Evolutionary conservation across 1,284 basidiomycete genomes (phyloP).

Genomic region (Ganoderma sp.): DNA sequence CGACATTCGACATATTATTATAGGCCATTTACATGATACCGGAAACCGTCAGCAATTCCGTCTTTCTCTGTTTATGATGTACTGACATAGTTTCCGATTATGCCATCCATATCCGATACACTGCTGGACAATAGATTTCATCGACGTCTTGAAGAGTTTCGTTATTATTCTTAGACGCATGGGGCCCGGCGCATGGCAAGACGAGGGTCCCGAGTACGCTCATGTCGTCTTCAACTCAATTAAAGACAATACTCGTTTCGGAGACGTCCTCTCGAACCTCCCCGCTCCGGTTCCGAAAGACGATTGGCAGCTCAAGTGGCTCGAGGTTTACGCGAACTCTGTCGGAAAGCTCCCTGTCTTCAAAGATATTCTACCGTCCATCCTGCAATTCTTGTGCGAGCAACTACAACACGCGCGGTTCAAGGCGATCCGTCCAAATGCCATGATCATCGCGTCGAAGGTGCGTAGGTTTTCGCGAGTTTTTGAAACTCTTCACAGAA

Average conservation of each 20-base stretch:
- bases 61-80: conserved; percentile 22
- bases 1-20: conserved; percentile 58
- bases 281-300: conserved; percentile 27
- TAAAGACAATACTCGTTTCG: conserved; percentile 75
- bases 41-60: conserved; percentile 61
- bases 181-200: conserved; percentile 64
- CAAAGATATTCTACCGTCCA: conserved; percentile 70
- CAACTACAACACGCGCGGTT: conserved; percentile 81
- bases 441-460: conserved; percentile 63
- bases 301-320: conserved; percentile 39
- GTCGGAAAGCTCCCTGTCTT: conserved; percentile 59
- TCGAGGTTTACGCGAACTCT: conserved; percentile 54
- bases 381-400: conserved; percentile 74
- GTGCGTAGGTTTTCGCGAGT: conserved; percentile 52
- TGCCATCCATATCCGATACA: conserved; percentile 11
- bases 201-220: conserved; percentile 70
- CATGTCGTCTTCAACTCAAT: conserved; percentile 81
- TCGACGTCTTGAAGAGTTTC: conserved; percentile 65
- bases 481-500: neutral
- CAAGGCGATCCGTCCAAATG: conserved; percentile 57
- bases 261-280: conserved; percentile 52
- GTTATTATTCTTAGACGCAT: conserved; percentile 60
- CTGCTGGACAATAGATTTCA: conserved; percentile 59
- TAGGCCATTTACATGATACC: conserved; percentile 66
- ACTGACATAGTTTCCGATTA: conserved; percentile 18